These are phyloP conservation scores for Coemansia sp. DNA, from an alignment of 192 early-diverging fungal species.

Conservation along the genomic window DNA sequence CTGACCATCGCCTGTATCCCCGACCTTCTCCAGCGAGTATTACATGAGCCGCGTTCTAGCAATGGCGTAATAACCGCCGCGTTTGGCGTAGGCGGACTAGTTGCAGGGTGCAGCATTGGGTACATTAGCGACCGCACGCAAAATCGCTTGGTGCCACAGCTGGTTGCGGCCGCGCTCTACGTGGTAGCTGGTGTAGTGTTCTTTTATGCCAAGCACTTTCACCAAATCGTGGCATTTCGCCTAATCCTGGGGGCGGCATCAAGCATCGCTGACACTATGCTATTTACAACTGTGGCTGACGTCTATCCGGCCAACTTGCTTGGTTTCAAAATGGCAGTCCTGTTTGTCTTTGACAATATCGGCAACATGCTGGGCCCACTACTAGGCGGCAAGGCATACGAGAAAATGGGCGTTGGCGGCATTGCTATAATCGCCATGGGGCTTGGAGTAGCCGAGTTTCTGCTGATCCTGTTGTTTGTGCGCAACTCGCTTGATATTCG, in stretches of 20 bases:
- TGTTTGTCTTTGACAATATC: constrained; percentile 54
- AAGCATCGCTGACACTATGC: constrained; percentile 50
- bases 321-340: constrained; percentile 44
- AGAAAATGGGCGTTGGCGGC: constrained; percentile 47
- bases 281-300: constrained; percentile 53
- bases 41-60: constrained; percentile 40
- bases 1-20: constrained; percentile 52
- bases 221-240: constrained; percentile 45
- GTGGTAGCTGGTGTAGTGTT: constrained; percentile 37
- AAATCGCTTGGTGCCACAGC: constrained; percentile 36
- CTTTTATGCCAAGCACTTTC: constrained; percentile 34
- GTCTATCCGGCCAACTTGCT: constrained; percentile 52
- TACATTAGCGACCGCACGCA: constrained; percentile 51
- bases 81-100: constrained; percentile 48
- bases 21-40: constrained; percentile 35
- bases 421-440: constrained; percentile 43
- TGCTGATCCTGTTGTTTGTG: constrained; percentile 40
- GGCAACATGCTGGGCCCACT: constrained; percentile 54
- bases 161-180: constrained; percentile 32
- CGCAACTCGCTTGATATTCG: constrained; percentile 52
- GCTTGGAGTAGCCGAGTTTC: constrained; percentile 31
- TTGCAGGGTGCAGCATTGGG: constrained; percentile 34
- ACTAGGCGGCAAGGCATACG: constrained; percentile 47
- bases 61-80: constrained; percentile 49
- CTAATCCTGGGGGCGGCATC: constrained; percentile 44